Base-by-base conservation (phyloP, 1,139 yeast genomes). In the Debaryomyces fabryi region DNA sequence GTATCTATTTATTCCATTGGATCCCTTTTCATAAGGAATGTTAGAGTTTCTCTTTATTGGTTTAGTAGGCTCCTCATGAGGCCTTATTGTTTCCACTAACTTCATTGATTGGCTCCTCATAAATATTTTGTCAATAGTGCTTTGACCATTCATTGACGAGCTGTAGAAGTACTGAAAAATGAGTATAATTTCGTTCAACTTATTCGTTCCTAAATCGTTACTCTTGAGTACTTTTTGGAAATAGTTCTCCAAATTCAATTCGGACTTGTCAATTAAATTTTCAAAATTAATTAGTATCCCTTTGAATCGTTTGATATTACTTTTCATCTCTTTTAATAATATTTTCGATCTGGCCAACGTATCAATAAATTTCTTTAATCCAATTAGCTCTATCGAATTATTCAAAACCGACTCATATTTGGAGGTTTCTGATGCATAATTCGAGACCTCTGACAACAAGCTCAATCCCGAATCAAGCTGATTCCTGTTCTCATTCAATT, bases 401-500 rank as follows among this genome's bases (percentile, higher is more conserved):
- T 60, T 62, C 48, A 79, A 63, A 0, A 74, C 67, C 7, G 72
- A 60, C 57, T 84, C 88, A 54, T 76, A 76, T 45, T 73, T 72
- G 30, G 83, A 78, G 3, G 86, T 84, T 45, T 73, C 75, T 43
- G 78, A 77, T 0, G 96, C 92, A 55, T 83, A 79, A 38, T 76
- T 82, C 57, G 85, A 82, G 21, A 90, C 88, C 8, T 78, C 85
- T 42, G 76, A 78, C 7, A 89, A 81, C 1, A 88, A 74, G 37
- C 67, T 68, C 44, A 88, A 66, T 5, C 91, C 86, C 21, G 78
- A 73, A 45, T 83, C 85, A 27, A 88, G 78, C 56, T 84, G 86
- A 38, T 71, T 63, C 58, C 85, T 85, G 54, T 81, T 77, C 1
- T 74, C 65, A 25, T 81, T 80, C 47, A 88, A 67, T 49, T 74